Conservation (phyloP, 2,329 filamentous ascomycete species). For the Calonectria ilicicola region DNA sequence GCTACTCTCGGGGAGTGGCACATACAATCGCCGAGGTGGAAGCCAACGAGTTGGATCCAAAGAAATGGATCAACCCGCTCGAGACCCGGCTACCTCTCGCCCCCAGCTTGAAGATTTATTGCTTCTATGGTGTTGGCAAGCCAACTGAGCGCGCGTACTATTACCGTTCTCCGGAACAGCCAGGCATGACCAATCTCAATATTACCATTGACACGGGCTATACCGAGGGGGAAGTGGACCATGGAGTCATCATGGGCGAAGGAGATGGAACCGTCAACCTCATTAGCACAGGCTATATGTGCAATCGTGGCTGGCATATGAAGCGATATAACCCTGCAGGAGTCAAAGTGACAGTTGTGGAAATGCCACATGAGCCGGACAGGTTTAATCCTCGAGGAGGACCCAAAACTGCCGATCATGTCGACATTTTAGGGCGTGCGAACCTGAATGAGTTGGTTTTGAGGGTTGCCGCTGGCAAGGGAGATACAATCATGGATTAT, state of each 20-base stretch:
- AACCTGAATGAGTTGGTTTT: conserved; percentile 92
- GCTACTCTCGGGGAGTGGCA: conserved; percentile 91
- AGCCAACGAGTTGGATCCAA: conserved; percentile 78
- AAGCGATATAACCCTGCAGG: conserved; percentile 93
- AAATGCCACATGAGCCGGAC: conserved; percentile 98
- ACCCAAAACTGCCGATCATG: conserved; percentile 85
- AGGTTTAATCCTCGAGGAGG: conserved; percentile 85
- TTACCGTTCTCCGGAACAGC: conserved; percentile 78
- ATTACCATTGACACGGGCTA: conserved; percentile 78
- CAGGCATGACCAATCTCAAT: conserved; percentile 75
- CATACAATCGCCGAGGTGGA: conserved; percentile 84
- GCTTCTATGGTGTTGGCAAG: conserved; percentile 96
- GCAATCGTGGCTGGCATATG: conserved; percentile 92
- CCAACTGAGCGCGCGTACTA: conserved; percentile 93
- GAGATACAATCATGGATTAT: conserved; percentile 80
- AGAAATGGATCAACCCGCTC: conserved; percentile 95
- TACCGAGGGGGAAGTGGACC: conserved; percentile 75
- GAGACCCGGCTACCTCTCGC: conserved; percentile 89
- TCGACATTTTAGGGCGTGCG: conserved; percentile 92
- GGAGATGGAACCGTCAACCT: conserved; percentile 96
- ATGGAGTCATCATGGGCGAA: conserved; percentile 94
- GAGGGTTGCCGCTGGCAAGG: conserved; percentile 85
- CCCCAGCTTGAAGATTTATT: conserved; percentile 93
- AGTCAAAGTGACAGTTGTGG: conserved; percentile 83
- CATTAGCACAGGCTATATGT: conserved; percentile 96